Base-by-base conservation (phyloP, 1,284 basidiomycete genomes). In the Microbotryum scabiosae region DNA sequence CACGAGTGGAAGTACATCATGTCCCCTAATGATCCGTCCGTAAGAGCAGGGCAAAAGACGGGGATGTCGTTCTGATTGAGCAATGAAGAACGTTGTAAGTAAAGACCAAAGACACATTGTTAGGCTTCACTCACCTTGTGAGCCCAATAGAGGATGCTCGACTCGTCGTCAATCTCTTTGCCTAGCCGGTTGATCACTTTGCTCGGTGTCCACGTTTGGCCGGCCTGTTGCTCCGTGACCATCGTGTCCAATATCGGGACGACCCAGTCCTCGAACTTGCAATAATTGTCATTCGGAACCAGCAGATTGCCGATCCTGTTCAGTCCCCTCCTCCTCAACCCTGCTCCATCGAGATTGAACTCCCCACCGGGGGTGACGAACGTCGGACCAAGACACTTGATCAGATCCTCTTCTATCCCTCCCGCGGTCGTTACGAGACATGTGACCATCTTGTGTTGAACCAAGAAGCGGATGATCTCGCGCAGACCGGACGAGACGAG, bases 1-100 rank as follows among this genome's bases (percentile, higher is more conserved):
- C 67, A 97, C 6, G 90, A 91, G 78, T 98, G 96, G 75, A 98
- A 98, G 77, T 97, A 98, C 58, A 98, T 86, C 93, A 98, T 97
- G 75, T 99, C 96, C 54, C 94, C 96, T 56, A 99, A 80, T 0
- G 93, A 97, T 18, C 96, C 96, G 72, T 98, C 96, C 12, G 96
- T 99, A 49, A 99, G 78, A 0, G 96, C 96, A 18, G 96, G 96
- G 73, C 96, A 99, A 78, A 97, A 99, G 56, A 98, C 91, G 5
- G 96, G 96, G 59, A 98, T 97, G 69, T 94, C 81, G 76, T 98
- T 97, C 92, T 97, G 76, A 2, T 50, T 65, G 2, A 51, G 16
- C 28, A 51, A 30, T n/a, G 49, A 9, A 25, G 20, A 4, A 59
- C 43, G 5, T n/a, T 8, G n/a, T 21, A 21, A 26, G 26, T 26